Evolutionary conservation across 1,284 basidiomycete species (phyloP), one percentile per base, ranked within the genome.

Genomic region (Phylloboletellus chloephorus): DNA sequence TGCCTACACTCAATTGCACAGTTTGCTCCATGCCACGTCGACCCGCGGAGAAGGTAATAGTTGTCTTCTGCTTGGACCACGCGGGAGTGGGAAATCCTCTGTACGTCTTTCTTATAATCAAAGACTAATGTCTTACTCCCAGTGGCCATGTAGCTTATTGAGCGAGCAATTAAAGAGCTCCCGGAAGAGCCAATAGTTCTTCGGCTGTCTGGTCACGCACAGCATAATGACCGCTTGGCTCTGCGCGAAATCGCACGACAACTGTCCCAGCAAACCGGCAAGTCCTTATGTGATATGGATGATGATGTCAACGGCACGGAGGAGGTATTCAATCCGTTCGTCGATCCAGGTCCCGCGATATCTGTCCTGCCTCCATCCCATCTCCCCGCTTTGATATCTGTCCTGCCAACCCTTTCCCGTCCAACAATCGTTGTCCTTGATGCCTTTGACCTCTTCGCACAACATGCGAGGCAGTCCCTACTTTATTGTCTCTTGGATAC

Each of bases 241-340:
- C 79, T 96, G 60, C 79, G 84, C n/a, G 90, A 95, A 63, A 88
- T 97, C 52, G 89, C 89, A 0, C 71, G 82, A 39, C 94, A 98
- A 55, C 63, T 92, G 4, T 67, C 74, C 7, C 69, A 75, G 47
- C 85, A 88, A 61, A 84, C 79, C 0, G 85, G 80, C 5, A 64
- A 66, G 17, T 69, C 72, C 43, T 56, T 76, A 3, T 53, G 71
- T 5, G 68, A 69, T 24, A 57, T 61, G 4, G 73, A 74, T 2
- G 67, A 64, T 4, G 44, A 64, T 11, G 50, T 42, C 9, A 31
- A 44, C 15, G 47, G 28, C 7, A 8, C 49, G 2, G 63, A 59
- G 16, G 66, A 63, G 9, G 64, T 62, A 28, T 58, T 64, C 24
- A 67, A 71, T 41, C 67, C 67, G 1, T 67, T 73, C 48, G 39